Conservation (phyloP, 495 filamentous ascomycete species). For the Penicillium soppii region DNA sequence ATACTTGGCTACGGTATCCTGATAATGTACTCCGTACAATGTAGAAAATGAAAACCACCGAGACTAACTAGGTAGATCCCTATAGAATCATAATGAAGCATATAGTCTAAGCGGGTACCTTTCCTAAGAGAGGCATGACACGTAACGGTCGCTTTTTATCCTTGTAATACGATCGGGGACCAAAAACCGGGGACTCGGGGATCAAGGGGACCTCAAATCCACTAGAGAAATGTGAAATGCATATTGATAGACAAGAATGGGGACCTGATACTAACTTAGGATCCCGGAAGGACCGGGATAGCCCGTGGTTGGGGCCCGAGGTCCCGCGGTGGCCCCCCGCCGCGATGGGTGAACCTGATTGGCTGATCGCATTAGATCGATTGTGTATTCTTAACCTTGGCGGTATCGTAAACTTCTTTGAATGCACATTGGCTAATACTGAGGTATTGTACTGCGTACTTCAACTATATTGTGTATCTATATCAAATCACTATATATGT, state of each 20-base stretch:
- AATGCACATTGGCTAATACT: neutral
- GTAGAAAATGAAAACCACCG: too few species aligned
- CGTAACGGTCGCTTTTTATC: conserved; percentile 31
- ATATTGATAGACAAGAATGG: conserved; percentile 1
- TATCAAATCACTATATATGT: too few species aligned
- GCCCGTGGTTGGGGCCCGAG: conserved; percentile 14
- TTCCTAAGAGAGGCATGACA: conserved; percentile 35
- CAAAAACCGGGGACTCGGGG: conserved; percentile 13
- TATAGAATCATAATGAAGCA: neutral
- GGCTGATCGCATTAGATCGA: conserved; percentile 12
- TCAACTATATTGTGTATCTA: too few species aligned
- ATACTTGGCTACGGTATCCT: too few species aligned
- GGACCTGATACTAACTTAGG: conserved; percentile 1
- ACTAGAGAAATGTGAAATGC: neutral
- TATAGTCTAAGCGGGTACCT: conserved; percentile 10
- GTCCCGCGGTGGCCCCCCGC: conserved; percentile 10
- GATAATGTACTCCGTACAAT: too few species aligned
- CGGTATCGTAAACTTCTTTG: neutral
- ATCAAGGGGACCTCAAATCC: neutral
- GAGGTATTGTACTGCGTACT: too few species aligned
- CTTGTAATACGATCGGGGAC: conserved; percentile 2
- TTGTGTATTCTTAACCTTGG: neutral
- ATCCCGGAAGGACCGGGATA: conserved; percentile 17
- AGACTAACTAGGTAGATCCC: too few species aligned
- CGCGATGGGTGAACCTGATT: conserved; percentile 10